These are phyloP conservation scores for Salvia miltiorrhiza DNA, from an alignment of 257 asterid species.

Conservation along the genomic window DNA sequence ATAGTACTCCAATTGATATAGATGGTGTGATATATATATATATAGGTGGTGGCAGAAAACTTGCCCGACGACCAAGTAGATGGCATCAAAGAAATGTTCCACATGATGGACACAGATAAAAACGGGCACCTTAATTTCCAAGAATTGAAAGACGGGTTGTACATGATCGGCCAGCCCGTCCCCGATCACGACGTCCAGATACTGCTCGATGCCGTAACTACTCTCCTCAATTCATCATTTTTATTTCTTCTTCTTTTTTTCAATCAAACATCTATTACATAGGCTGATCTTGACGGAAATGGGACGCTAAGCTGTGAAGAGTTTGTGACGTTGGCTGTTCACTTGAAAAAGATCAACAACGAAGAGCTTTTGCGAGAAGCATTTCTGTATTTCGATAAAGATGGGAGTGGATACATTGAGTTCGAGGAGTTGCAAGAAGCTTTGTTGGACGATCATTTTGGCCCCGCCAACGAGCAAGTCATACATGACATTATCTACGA, in stretches of 20 bases:
- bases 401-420: slow-evolving; percentile 70
- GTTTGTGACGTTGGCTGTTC: slow-evolving; percentile 73
- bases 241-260: too few species aligned
- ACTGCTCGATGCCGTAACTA: slow-evolving; percentile 64
- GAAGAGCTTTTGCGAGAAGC: slow-evolving; percentile 66
- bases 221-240: too few species aligned
- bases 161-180: slow-evolving; percentile 52
- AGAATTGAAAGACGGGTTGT: slow-evolving; percentile 69
- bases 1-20: too few species aligned
- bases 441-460: slow-evolving; percentile 48
- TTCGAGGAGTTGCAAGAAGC: slow-evolving; percentile 66
- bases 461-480: slow-evolving; percentile 50
- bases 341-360: slow-evolving; percentile 50
- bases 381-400: slow-evolving; percentile 59
- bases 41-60: slow-evolving; percentile 73
- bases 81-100: slow-evolving; percentile 57
- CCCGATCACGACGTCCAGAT: slow-evolving; percentile 67
- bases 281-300: slow-evolving; percentile 76
- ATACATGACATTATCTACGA: slow-evolving; percentile 68
- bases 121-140: slow-evolving; percentile 70
- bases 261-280: too few species aligned
- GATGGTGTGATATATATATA: background rate
- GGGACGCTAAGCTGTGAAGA: slow-evolving; percentile 69
- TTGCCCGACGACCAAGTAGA: slow-evolving; percentile 68
- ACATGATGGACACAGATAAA: slow-evolving; percentile 76